Conservation (phyloP, 2,329 filamentous ascomycete genomes). For the Fusarium guadeloupense region DNA sequence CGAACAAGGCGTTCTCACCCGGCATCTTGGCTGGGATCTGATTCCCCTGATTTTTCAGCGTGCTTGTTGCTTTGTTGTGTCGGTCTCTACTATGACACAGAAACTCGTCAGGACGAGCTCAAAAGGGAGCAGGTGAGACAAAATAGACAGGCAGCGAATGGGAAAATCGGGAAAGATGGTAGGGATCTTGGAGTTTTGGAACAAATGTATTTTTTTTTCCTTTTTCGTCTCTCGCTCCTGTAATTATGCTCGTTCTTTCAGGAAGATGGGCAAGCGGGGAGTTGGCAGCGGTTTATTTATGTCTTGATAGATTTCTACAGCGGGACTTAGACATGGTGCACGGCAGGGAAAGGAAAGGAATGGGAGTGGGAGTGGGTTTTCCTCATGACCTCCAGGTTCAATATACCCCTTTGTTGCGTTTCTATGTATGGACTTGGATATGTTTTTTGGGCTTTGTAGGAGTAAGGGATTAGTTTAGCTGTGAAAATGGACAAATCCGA, state of each 20-base stretch:
- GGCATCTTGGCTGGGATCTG: slow-evolving; percentile 13
- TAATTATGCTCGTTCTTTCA: slow-evolving; percentile 9
- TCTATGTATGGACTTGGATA: not conserved
- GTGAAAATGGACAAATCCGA: too few species aligned
- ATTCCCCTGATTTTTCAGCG: slow-evolving; percentile 29
- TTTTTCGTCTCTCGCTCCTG: too few species aligned
- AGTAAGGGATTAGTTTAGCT: not conserved
- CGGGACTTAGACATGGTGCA: slow-evolving; percentile 23
- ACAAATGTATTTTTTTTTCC: slow-evolving; percentile 20
- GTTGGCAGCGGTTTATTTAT: not conserved
- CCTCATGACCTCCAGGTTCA: not conserved
- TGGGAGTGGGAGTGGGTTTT: not conserved
- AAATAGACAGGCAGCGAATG: slow-evolving; percentile 31
- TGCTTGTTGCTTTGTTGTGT: slow-evolving; percentile 16
- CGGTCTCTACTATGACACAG: slow-evolving; percentile 9
- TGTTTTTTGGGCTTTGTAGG: not conserved
- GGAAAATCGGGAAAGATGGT: slow-evolving; percentile 20
- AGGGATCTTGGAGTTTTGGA: slow-evolving; percentile 19
- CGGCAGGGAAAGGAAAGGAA: slow-evolving; percentile 7
- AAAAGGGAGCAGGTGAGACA: slow-evolving; percentile 14
- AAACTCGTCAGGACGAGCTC: slow-evolving; percentile 25
- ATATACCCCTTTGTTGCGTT: not conserved
- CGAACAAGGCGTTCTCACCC: slow-evolving; percentile 24
- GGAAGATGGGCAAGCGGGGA: slow-evolving; percentile 4
- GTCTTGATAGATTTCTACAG: slow-evolving; percentile 30